Percentiles rank a stretch among this genome's conserved stretches.
Evolutionary conservation across 441 rosid species (phyloP).

Genomic region (Melastoma candidum): DNA sequence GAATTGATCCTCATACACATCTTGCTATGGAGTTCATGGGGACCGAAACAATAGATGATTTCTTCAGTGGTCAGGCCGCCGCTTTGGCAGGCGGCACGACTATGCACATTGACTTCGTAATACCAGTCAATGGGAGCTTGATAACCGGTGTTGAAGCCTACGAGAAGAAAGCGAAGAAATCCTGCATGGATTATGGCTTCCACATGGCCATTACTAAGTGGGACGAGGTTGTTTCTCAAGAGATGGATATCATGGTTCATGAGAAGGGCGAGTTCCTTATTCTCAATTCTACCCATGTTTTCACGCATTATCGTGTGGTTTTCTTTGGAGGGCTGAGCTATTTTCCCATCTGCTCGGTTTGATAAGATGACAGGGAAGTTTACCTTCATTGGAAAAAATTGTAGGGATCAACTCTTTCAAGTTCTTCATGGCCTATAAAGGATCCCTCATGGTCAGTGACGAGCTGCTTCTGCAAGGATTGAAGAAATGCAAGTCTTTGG

Average conservation of each 20-base stretch:
- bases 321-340: background rate
- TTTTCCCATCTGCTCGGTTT: conserved; percentile 1
- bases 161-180: conserved; percentile 48
- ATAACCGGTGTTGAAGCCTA: conserved; percentile 66
- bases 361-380: no score
- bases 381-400: conserved; percentile 8
- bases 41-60: conserved; percentile 70
- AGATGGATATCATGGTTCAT: conserved; percentile 83
- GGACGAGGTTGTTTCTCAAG: conserved; percentile 70
- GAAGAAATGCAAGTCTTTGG: conserved; percentile 79
- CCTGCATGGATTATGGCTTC: conserved; percentile 97
- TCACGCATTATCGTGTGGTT: background rate
- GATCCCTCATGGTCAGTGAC: conserved; percentile 67
- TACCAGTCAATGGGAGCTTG: conserved; percentile 74
- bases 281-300: conserved; percentile 7
- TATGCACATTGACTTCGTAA: conserved; percentile 91
- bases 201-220: conserved; percentile 92
- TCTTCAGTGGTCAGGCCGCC: conserved; percentile 97
- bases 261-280: conserved; percentile 47
- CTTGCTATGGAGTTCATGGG: conserved; percentile 75
- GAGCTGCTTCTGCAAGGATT: conserved; percentile 79
- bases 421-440: conserved; percentile 93
- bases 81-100: conserved; percentile 99
- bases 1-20: conserved; percentile 96
- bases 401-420: conserved; percentile 96